phyloP scores from a whole-genome alignment of 768 basidiomycete genomes.

The Collybia mongolica region DNA sequence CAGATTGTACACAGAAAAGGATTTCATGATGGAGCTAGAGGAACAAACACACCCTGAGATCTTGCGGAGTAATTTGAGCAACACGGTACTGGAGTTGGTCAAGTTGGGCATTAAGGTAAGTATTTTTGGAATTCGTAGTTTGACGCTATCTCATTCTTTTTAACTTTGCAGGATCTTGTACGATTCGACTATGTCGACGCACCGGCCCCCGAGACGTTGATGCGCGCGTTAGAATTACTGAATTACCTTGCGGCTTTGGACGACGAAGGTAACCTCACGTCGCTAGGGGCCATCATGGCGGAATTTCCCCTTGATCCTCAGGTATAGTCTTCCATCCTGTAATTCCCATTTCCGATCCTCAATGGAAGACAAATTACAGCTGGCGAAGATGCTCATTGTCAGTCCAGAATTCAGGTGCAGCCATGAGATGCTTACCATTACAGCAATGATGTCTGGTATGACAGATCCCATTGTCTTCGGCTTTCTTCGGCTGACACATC shows the following conservation, averaged over 20 bases:
- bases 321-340: slow-evolving; percentile 36
- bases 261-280: slow-evolving; percentile 89
- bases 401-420: slow-evolving; percentile 96
- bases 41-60: slow-evolving; percentile 99
- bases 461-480: slow-evolving; percentile 1
- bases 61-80: slow-evolving; percentile 88
- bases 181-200: slow-evolving; percentile 89
- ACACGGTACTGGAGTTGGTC: slow-evolving; percentile 89
- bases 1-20: slow-evolving; percentile 93
- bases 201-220: slow-evolving; percentile 93
- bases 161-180: slow-evolving; percentile 66
- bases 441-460: slow-evolving; percentile 92
- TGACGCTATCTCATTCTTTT: neutral
- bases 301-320: slow-evolving; percentile 99
- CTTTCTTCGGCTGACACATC: neutral
- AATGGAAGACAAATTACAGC: slow-evolving; percentile 31
- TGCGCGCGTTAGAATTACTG: slow-evolving; percentile 93
- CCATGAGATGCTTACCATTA: slow-evolving; percentile 93
- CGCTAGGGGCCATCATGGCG: slow-evolving; percentile 89
- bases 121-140: slow-evolving; percentile 1
- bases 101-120: slow-evolving; percentile 88
- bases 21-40: slow-evolving; percentile 93
- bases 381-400: slow-evolving; percentile 91
- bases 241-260: slow-evolving; percentile 92
- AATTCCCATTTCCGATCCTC: too few relatives aligned